A percentile compares a stretch with the other conserved stretches of the same genome.
Conservation (phyloP, 2,329 filamentous ascomycete genomes). For the Tolypocladium tundrense region DNA sequence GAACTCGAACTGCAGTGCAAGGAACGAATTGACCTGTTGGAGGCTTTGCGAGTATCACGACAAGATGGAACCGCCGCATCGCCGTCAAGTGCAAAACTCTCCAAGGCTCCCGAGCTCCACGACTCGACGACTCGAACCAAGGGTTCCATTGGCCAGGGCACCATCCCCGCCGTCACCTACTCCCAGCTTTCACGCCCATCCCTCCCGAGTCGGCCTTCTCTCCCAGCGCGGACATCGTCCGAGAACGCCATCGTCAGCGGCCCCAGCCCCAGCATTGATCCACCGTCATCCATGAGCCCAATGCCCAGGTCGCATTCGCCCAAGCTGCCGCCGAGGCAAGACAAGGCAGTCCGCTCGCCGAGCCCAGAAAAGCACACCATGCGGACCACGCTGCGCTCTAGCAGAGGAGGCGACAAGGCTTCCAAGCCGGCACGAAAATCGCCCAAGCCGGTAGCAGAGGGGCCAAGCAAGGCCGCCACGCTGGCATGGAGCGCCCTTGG, state of each 20-base stretch:
- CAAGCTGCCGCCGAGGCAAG: conserved; percentile 21
- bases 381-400: conserved; percentile 49
- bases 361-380: conserved; percentile 53
- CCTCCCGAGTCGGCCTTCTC: conserved; percentile 45
- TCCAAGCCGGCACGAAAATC: conserved; percentile 28
- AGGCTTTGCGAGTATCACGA: conserved; percentile 63
- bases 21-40: conserved; percentile 80
- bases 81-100: conserved; percentile 4
- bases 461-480: conserved; percentile 53
- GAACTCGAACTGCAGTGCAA: conserved; percentile 86
- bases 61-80: conserved; percentile 20
- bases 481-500: conserved; percentile 47
- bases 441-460: conserved; percentile 33
- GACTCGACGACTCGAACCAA: conserved; percentile 17
- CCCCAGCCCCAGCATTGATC: conserved; percentile 5
- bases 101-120: conserved; percentile 12
- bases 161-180: conserved; percentile 71
- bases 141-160: conserved; percentile 70
- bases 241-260: conserved; percentile 28
- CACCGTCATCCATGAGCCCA: conserved; percentile 6
- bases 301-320: conserved; percentile 21
- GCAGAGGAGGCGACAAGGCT: conserved; percentile 32
- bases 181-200: conserved; percentile 66
- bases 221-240: conserved; percentile 43
- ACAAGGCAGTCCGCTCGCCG: conserved; percentile 33